These are phyloP conservation scores for Leccinum subtestaceum DNA, from an alignment of 768 basidiomycete genomes.

Conservation along the genomic window DNA sequence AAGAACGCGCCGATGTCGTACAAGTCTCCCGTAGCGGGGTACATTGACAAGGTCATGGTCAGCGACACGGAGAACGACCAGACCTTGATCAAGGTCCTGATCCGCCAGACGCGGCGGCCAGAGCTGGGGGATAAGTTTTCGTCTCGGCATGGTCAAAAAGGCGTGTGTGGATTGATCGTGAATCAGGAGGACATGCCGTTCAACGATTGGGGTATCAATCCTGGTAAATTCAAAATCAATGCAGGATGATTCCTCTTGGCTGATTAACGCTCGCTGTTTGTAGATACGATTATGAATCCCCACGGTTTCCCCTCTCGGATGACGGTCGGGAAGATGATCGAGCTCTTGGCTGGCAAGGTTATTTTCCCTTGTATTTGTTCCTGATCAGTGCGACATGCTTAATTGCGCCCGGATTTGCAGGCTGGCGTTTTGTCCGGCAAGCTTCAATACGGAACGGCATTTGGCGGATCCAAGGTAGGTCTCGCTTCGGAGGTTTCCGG, in stretches of 20 bases:
- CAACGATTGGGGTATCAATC: conserved; percentile 94
- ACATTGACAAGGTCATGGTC: conserved; percentile 97
- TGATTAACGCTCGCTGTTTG: conserved; percentile 2
- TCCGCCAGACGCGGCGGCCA: conserved; percentile 93
- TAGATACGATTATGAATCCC: conserved; percentile 99
- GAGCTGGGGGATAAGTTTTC: conserved; percentile 99
- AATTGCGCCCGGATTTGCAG: conserved; percentile 35
- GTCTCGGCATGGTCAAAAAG: conserved; percentile 96
- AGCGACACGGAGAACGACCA: conserved; percentile 97
- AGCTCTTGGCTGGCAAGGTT: conserved; percentile 93
- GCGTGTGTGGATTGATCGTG: conserved; percentile 97
- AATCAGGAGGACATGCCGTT: conserved; percentile 99
- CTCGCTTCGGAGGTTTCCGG: not conserved
- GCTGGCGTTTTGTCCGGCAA: conserved; percentile 90
- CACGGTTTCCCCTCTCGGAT: conserved; percentile 99
- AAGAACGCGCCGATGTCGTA: conserved; percentile 91
- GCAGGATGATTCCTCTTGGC: conserved; percentile 7
- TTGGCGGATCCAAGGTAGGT: conserved; percentile 91
- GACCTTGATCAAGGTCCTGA: conserved; percentile 93
- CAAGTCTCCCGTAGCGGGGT: conserved; percentile 89
- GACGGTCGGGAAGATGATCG: conserved; percentile 99
- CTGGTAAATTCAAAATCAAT: conserved; percentile 47
- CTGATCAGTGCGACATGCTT: not conserved
- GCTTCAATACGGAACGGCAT: conserved; percentile 92
- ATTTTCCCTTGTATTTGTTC: not conserved